These are phyloP conservation scores for Batkoa obscura DNA, from an alignment of 371 early-diverging fungal species.

Conservation along the genomic window DNA sequence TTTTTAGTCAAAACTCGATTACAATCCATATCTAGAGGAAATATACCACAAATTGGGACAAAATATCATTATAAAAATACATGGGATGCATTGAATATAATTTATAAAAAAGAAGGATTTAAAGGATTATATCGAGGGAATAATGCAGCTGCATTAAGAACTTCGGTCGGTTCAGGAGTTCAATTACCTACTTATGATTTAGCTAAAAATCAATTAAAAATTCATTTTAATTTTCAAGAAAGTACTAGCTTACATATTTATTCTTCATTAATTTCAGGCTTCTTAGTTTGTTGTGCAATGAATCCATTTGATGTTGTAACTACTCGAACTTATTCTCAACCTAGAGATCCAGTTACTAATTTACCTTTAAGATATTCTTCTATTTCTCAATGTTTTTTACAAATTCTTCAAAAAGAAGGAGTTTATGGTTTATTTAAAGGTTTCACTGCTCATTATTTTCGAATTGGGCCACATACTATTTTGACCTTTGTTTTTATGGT, in stretches of 20 bases:
- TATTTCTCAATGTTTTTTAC: constrained; percentile 65
- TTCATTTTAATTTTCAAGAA: constrained; percentile 35
- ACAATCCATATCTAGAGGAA: constrained; percentile 78
- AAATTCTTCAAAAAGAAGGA: constrained; percentile 71
- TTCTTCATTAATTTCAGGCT: constrained; percentile 63
- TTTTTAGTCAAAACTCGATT: constrained; percentile 89
- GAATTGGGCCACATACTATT: constrained; percentile 72
- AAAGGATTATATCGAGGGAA: constrained; percentile 73
- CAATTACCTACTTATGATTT: constrained; percentile 82
- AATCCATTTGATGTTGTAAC: constrained; percentile 93
- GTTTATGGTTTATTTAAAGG: constrained; percentile 78
- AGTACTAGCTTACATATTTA: constrained; percentile 47
- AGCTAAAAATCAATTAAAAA: constrained; percentile 43
- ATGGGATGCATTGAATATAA: constrained; percentile 32
- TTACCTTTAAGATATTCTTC: constrained; percentile 52
- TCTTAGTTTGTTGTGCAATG: constrained; percentile 80
- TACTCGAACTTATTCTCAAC: constrained; percentile 89
- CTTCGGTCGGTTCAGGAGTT: constrained; percentile 77
- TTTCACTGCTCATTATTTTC: constrained; percentile 20
- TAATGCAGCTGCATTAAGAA: constrained; percentile 76
- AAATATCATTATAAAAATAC: constrained; percentile 74
- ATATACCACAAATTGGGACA: constrained; percentile 63
- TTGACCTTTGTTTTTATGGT: constrained; percentile 83
- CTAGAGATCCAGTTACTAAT: constrained; percentile 36
- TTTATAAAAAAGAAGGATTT: constrained; percentile 54